Conservation (phyloP, 768 basidiomycete species). For the Ramaria rubella region DNA sequence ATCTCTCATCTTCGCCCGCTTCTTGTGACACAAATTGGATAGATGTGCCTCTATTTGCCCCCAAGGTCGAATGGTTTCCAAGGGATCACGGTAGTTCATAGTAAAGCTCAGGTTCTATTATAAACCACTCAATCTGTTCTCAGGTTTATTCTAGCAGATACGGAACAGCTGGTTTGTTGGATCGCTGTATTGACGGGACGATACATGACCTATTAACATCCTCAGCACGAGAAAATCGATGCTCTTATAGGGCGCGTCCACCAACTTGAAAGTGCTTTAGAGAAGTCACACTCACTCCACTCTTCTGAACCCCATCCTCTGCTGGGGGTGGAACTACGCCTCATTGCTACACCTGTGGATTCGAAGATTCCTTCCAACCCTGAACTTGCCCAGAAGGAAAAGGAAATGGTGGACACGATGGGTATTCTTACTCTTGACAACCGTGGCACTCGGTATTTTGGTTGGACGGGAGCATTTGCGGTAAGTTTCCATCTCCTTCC, state of each 20-base stretch:
- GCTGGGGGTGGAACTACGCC: conserved; percentile 52
- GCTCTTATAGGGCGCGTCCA: conserved; percentile 54
- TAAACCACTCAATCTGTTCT: neutral
- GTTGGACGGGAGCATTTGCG: conserved; percentile 5
- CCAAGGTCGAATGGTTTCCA: conserved; percentile 4
- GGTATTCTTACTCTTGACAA: conserved; percentile 39
- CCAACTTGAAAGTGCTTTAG: conserved; percentile 59
- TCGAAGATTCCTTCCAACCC: conserved; percentile 25
- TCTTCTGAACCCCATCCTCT: conserved; percentile 51
- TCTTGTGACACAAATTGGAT: neutral
- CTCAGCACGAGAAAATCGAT: conserved; percentile 55
- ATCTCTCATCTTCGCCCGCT: neutral
- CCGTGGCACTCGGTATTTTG: conserved; percentile 5
- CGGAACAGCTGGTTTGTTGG: conserved; percentile 13
- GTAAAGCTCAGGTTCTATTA: neutral
- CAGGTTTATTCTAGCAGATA: conserved; percentile 17
- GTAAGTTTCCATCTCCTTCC: neutral
- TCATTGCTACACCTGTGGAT: conserved; percentile 58
- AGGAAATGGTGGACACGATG: conserved; percentile 44
- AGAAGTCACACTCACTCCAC: conserved; percentile 41
- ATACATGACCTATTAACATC: neutral
- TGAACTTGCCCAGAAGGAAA: conserved; percentile 27
- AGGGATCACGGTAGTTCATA: conserved; percentile 1
- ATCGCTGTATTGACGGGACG: neutral
- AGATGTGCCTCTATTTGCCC: conserved; percentile 10